Base-by-base conservation (phyloP, 352 stramenopile genomes). In the Phytophthora fragariae region DNA sequence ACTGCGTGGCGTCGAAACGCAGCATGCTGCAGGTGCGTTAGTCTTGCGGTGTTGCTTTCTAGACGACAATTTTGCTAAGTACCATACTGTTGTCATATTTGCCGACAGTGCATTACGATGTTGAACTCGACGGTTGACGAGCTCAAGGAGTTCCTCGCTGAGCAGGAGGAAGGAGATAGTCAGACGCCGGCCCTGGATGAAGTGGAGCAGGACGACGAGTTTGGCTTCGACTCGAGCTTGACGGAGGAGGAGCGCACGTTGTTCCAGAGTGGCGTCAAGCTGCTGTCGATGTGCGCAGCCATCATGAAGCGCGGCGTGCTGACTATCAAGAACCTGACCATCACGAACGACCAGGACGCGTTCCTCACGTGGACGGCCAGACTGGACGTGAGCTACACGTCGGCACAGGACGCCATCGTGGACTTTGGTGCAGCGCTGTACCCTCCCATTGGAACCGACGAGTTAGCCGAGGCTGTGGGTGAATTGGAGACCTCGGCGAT, bases 391-490 rank as follows among this genome's bases (percentile, higher is more conserved):
- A 82, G 68, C 57, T 96, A 96, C 77, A 77, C 77, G 12, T 70
- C 61, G 2, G 83, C 87, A 31, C 81, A 92, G 75, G 83, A 91
- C 57, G 81, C 80, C 2, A 76, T 96, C 49, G 88, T 96, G 47
- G 89, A 96, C 73, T 83, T 96, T 69, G 88, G 89, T 41, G 89
- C 89, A n/a, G 89, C 89, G 31, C 33, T 95, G 71, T 93, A 91
- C 66, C 89, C 89, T 39, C 89, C 89, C 4, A 82, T 95, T 59
- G 86, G 89, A 46, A 77, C 81, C 0, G 85, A 91, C 9, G 86
- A 92, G 58, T 68, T 95, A 49, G 35, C 62, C 31, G 70, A 68
- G 9, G 77, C 82, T 31, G 65, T 94, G 24, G 62, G 47, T 11
- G 59, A 70, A 46, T 58, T 85, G 6, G 81, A 92, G 46, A 60